phyloP scores from a whole-genome alignment of 2,329 filamentous ascomycete species.

The Teratosphaeriaceae sp. region DNA sequence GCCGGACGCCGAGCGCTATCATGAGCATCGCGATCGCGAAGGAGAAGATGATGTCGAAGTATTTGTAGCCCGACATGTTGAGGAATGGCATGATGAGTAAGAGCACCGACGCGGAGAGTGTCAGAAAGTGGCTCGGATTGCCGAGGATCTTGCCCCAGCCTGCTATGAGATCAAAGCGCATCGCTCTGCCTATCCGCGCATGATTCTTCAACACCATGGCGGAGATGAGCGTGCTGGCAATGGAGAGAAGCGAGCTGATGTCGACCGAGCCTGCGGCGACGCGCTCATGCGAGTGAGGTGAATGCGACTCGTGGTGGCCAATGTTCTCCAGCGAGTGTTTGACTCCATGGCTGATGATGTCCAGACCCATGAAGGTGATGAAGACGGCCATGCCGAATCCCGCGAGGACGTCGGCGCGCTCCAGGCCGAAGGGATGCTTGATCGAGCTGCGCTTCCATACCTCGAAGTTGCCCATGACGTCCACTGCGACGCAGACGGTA shows the following conservation, averaged over 20 bases:
- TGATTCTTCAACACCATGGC: conserved; percentile 87
- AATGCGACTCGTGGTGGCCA: conserved; percentile 65
- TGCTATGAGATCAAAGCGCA: conserved; percentile 77
- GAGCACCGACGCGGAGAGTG: conserved; percentile 74
- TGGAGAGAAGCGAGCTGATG: conserved; percentile 71
- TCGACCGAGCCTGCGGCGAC: conserved; percentile 74
- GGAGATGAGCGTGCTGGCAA: conserved; percentile 75
- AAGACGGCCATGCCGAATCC: conserved; percentile 96
- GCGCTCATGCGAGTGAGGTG: conserved; percentile 47
- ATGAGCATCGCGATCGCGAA: conserved; percentile 77
- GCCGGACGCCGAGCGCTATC: conserved; percentile 76
- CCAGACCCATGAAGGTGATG: conserved; percentile 93
- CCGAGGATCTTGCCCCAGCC: conserved; percentile 79
- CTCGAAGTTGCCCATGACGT: conserved; percentile 93
- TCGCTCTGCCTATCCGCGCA: conserved; percentile 82
- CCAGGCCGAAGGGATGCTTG: conserved; percentile 82
- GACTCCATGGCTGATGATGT: conserved; percentile 86
- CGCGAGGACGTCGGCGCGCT: conserved; percentile 86
- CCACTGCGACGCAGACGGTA: conserved; percentile 82
- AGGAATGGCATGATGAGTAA: conserved; percentile 77
- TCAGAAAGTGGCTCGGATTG: conserved; percentile 93
- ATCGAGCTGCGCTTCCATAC: conserved; percentile 93
- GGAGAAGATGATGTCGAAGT: conserved; percentile 78
- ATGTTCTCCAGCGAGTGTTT: conserved; percentile 81
- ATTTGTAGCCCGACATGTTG: conserved; percentile 70